Evolutionary conservation across 208 protist species (phyloP), one percentile per base, ranked within the genome.

Genomic region (Naegleria fowleri): DNA sequence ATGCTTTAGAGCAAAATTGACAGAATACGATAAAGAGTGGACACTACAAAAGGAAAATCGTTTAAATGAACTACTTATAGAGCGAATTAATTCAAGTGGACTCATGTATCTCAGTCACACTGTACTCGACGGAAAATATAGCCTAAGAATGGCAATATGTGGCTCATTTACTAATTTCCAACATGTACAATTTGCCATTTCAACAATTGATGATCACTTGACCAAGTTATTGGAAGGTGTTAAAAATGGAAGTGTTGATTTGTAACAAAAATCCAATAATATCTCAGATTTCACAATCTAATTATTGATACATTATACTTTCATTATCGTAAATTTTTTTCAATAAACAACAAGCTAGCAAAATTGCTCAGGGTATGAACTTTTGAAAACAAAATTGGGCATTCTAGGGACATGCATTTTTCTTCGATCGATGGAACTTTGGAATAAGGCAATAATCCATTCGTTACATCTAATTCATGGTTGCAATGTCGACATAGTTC

Each of bases 1-100:
- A 6, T 92, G 91, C 33, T 92, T 92, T 58, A 38, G 59, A 16
- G 9, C 88, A 5, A 39, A 87, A 5, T 5, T 25, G 22, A 90
- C 11, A 0, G 86, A 67, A 67, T 1, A 48, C 43, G 43, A 48
- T 9, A 48, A 48, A 48, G 55, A 67, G 19, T 67, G 85, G 55
- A 39, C 55, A 0, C 3, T 67, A 1, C 29, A 88, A 67, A 79
- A 79, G 67, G 67, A 79, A 79, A 79, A 79, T 79, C 67, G 29
- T 36, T 79, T 51, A 0, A 86, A 86, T 16, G 33, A 41, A 29
- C 0, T 51, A 13, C 22, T 90, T 33, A 5, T 90, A 6, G 41
- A 90, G 5, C 19, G 16, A 41, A 33, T 90, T 29, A 90, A 90
- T 51, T 6, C 25, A 29, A 51, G 13, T 41, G 88, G 88, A 33